phyloP scores from a whole-genome alignment of 2,329 filamentous ascomycete species.

The Aspergillus sclerotialis region DNA sequence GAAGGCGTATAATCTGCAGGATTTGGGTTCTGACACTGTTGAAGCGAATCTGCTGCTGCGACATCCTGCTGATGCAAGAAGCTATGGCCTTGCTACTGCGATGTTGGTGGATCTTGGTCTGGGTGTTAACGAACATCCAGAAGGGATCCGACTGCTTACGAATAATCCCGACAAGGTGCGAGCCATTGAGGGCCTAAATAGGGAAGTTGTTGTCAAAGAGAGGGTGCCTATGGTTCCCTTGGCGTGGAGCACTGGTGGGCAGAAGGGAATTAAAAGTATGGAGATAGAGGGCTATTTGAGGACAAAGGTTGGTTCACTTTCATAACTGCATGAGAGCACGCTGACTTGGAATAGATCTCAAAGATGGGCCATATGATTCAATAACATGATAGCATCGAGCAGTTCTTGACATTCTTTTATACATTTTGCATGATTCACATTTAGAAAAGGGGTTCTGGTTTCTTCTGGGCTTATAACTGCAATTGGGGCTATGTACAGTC shows the following conservation, averaged over 20 bases:
- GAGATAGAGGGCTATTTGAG: conserved; percentile 92
- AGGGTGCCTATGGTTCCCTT: conserved; percentile 92
- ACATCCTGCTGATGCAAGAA: conserved; percentile 89
- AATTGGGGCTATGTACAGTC: too few species aligned
- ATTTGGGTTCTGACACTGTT: conserved; percentile 94
- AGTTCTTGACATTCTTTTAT: conserved; percentile 2
- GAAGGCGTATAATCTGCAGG: conserved; percentile 96
- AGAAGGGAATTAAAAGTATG: conserved; percentile 72
- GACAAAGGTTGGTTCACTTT: conserved; percentile 65
- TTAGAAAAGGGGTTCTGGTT: conserved; percentile 1
- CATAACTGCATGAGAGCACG: conserved; percentile 1
- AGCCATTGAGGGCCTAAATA: conserved; percentile 83
- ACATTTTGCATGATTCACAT: conserved; percentile 1
- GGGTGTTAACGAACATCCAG: conserved; percentile 54
- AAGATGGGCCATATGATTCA: conserved; percentile 76
- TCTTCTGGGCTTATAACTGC: conserved; percentile 2
- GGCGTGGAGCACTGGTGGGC: conserved; percentile 75
- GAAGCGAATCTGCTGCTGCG: conserved; percentile 87
- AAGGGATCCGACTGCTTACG: conserved; percentile 68
- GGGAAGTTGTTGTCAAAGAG: conserved; percentile 82
- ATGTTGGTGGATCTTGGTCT: conserved; percentile 83
- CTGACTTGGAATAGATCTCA: conserved; percentile 54
- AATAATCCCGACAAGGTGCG: conserved; percentile 98
- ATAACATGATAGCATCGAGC: conserved; percentile 15
- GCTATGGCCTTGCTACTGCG: conserved; percentile 92